These are phyloP conservation scores for Metarhizium sp. DNA, from an alignment of 2,329 filamentous ascomycete species.

Conservation along the genomic window DNA sequence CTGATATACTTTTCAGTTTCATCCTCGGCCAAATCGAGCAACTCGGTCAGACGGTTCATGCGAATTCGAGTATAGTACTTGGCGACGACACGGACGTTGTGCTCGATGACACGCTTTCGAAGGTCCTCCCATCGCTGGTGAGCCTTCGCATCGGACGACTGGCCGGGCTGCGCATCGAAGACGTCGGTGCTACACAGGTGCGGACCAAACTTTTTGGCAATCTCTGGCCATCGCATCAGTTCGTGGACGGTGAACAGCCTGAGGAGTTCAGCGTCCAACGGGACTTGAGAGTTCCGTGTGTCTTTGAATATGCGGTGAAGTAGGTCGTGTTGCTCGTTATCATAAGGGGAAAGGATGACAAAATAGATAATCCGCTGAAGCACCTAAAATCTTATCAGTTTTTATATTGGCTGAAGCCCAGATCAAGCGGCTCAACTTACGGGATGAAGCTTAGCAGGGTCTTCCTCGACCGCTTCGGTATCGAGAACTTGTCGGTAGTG, in stretches of 20 bases:
- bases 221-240: slow-evolving; percentile 96
- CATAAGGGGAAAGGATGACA: slow-evolving; percentile 88
- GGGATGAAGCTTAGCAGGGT: slow-evolving; percentile 73
- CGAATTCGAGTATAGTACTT: slow-evolving; percentile 98
- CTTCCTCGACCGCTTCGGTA: slow-evolving; percentile 89
- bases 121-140: slow-evolving; percentile 85
- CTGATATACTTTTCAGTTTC: slow-evolving; percentile 99
- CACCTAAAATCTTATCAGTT: slow-evolving; percentile 41
- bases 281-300: slow-evolving; percentile 66
- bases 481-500: slow-evolving; percentile 95
- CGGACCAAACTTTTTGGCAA: slow-evolving; percentile 78
- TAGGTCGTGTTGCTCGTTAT: slow-evolving; percentile 97
- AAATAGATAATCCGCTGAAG: slow-evolving; percentile 97
- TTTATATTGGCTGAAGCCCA: slow-evolving; percentile 6
- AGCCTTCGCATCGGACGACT: slow-evolving; percentile 69
- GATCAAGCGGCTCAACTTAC: slow-evolving; percentile 38
- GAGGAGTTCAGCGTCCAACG: slow-evolving; percentile 74
- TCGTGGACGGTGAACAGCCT: slow-evolving; percentile 94
- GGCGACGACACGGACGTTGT: slow-evolving; percentile 94
- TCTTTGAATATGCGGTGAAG: slow-evolving; percentile 89
- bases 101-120: slow-evolving; percentile 96
- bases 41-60: slow-evolving; percentile 79
- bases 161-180: slow-evolving; percentile 59
- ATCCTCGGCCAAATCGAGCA: slow-evolving; percentile 85
- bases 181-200: slow-evolving; percentile 86